Evolutionary conservation across 1,284 basidiomycete genomes (phyloP).

Genomic region (Austropuccinia psidii): DNA sequence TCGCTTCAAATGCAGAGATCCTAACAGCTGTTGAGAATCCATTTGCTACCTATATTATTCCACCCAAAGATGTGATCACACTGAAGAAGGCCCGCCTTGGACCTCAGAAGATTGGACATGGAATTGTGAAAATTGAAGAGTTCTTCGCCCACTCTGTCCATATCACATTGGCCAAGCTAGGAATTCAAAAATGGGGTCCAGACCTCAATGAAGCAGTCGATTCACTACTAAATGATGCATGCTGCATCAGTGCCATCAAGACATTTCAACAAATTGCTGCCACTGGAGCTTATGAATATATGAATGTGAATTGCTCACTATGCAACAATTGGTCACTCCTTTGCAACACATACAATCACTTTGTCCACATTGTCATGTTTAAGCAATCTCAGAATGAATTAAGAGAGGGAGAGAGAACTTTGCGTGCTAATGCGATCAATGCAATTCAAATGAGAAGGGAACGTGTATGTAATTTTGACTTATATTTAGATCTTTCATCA

Average conservation of each 20-base stretch:
- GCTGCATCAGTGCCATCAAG: background rate
- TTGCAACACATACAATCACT: background rate
- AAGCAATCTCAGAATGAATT: constrained; percentile 7
- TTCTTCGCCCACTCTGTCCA: background rate
- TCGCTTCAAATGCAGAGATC: background rate
- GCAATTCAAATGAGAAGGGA: background rate
- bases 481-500: too few species aligned
- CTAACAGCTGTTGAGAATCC: too few species aligned
- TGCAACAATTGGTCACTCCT: background rate
- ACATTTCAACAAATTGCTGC: background rate
- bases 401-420: background rate
- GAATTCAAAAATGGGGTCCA: background rate
- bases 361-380: background rate
- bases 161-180: background rate
- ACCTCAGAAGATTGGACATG: background rate
- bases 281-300: background rate
- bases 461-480: too few species aligned
- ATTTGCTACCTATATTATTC: too few species aligned
- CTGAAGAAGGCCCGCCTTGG: background rate
- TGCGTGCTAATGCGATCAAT: background rate
- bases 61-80: background rate
- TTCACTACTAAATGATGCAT: constrained; percentile 6
- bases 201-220: background rate
- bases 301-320: background rate
- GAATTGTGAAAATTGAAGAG: background rate